A percentile compares a stretch with the other conserved stretches of the same genome.
Evolutionary conservation across 129 eudicot genomes (phyloP).

Genomic region (Escallonia rubra): DNA sequence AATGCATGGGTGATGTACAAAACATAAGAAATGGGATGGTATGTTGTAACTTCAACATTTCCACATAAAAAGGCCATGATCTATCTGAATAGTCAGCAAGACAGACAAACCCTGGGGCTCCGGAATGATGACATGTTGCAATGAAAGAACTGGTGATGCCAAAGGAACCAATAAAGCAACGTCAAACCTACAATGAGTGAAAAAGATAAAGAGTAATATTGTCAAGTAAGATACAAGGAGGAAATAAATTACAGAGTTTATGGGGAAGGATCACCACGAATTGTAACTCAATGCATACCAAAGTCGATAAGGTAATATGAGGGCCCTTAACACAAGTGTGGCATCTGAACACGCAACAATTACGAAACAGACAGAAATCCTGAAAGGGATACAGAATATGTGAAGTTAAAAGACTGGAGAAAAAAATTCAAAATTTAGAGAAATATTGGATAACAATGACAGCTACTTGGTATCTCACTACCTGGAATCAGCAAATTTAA

Average conservation of each 20-base stretch:
- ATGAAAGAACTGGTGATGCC: conserved; percentile 77
- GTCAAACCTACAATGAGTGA: conserved; percentile 69
- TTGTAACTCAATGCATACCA: conserved; percentile 46
- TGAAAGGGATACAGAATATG: conserved; percentile 31
- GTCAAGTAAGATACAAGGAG: neutral
- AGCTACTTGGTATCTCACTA: conserved; percentile 18
- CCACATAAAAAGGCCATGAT: neutral
- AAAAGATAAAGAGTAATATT: conserved; percentile 4
- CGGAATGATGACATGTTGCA: conserved; percentile 77
- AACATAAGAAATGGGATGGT: no score
- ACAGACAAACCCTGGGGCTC: conserved; percentile 42
- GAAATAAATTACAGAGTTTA: neutral
- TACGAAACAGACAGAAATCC: conserved; percentile 80
- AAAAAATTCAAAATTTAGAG: no score
- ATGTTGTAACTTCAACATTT: no score
- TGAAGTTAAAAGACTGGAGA: neutral
- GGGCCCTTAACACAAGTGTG: conserved; percentile 78
- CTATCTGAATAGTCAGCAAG: neutral
- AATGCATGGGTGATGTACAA: no score
- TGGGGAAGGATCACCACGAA: neutral
- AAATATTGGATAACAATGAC: neutral
- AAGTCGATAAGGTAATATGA: conserved; percentile 76
- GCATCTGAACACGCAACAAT: conserved; percentile 92
- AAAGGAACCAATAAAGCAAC: conserved; percentile 69
- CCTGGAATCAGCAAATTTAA: conserved; percentile 65